Base-by-base conservation (phyloP, 805 yeast genomes). In the Kluyveromyces dobzhanskii region DNA sequence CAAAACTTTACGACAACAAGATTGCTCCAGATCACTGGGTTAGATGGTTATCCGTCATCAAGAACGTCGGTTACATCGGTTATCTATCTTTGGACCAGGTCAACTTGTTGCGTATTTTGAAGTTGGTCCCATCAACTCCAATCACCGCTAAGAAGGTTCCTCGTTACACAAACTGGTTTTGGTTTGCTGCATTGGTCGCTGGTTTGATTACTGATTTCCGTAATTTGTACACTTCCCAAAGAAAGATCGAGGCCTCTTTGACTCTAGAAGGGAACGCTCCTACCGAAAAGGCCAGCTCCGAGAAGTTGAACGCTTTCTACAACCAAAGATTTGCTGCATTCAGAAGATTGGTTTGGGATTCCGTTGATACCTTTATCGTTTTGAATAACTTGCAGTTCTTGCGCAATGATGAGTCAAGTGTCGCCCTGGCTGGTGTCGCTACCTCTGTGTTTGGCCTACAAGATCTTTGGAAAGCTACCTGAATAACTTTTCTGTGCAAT, bases 341-440 rank as follows among this genome's bases (percentile, higher is more conserved):
- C 49, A 71, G 80, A 52, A 84, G 78, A 62, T 64, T 85, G 44
- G 61, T 80, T 21, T 84, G 90, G 85, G 90, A 86, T 57, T 57
- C 72, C 9, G 70, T 82, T 44, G 97, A 88, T 62, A 56, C 75
- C 46, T 69, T 82, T 45, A 80, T 88, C 52, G 94, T 92, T 10
- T 65, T 80, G 55, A 78, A 82, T 60, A 74, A 78, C 39, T 71
- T 84, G 60, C 69, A 73, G 41, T 64, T 67, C 61, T 65, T 82
- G 50, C 68, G 69, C 49, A 66, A 76, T 51, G 75, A 78, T 56
- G 96, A 88, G 50, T 92, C 94, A 36, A 70, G 78, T 30, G 75
- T 86, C 37, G 96, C 94, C 27, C 64, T 79, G 42, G 86, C 92
- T 28, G 97, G 97, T 56, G 71, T 82, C 18, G 64, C 84, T 43